These are phyloP conservation scores for Backusella westeae DNA, from an alignment of 192 early-diverging fungal species.

Conservation along the genomic window DNA sequence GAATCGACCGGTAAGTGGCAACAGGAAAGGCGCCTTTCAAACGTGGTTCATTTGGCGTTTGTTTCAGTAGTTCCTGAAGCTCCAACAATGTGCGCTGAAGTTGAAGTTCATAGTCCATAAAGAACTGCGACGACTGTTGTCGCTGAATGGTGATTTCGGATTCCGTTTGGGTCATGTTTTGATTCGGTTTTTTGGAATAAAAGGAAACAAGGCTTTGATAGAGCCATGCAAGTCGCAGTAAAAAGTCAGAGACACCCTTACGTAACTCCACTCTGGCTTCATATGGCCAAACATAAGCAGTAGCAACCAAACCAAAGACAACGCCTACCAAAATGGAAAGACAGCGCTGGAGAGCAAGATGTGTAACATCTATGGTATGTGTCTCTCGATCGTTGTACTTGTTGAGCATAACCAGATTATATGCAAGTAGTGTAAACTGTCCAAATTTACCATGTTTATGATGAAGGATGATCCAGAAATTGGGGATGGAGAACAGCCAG, in stretches of 20 bases:
- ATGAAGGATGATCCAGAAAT: slow-evolving; percentile 67
- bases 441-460: slow-evolving; percentile 72
- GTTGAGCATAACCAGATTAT: slow-evolving; percentile 76
- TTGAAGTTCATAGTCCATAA: slow-evolving; percentile 68
- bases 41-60: slow-evolving; percentile 81
- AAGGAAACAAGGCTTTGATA: slow-evolving; percentile 67
- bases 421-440: slow-evolving; percentile 76
- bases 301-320: slow-evolving; percentile 62
- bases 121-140: slow-evolving; percentile 46
- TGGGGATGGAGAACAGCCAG: slow-evolving; percentile 65
- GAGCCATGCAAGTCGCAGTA: slow-evolving; percentile 68
- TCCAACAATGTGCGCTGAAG: slow-evolving; percentile 67
- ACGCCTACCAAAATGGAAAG: slow-evolving; percentile 70
- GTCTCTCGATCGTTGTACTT: slow-evolving; percentile 69
- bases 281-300: slow-evolving; percentile 80
- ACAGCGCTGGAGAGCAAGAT: slow-evolving; percentile 61
- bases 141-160: slow-evolving; percentile 11
- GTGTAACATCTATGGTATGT: slow-evolving; percentile 44
- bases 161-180: slow-evolving; percentile 15
- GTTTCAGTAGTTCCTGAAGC: slow-evolving; percentile 56
- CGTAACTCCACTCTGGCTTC: slow-evolving; percentile 80
- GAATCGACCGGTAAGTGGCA: slow-evolving; percentile 59
- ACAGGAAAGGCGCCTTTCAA: slow-evolving; percentile 80
- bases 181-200: slow-evolving; percentile 35
- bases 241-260: slow-evolving; percentile 68